Conservation (phyloP, 345 rosid species). For the Brassica rapa region DNA sequence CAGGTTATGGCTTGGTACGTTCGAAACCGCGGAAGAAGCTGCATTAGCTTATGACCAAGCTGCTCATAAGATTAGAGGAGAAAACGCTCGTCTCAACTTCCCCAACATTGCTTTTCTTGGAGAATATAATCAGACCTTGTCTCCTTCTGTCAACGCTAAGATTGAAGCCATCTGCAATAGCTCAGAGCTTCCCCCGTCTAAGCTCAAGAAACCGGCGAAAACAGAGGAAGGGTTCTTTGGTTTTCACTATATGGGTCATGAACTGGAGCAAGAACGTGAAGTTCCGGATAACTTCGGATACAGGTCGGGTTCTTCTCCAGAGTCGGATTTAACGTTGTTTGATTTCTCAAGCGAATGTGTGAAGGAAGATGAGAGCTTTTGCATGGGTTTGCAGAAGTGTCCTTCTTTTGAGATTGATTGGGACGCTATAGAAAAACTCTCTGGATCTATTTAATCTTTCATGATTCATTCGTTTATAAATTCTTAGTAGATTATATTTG, state of each 20-base stretch:
- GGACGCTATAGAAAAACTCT: slow-evolving; percentile 57
- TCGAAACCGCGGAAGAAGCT: slow-evolving; percentile 82
- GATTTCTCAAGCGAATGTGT: slow-evolving; percentile 35
- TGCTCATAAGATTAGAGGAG: slow-evolving; percentile 79
- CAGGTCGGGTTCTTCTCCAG: slow-evolving; percentile 38
- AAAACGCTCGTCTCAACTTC: slow-evolving; percentile 82
- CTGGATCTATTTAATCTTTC: slow-evolving; percentile 35
- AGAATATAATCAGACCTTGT: slow-evolving; percentile 59
- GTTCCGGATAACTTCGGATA: slow-evolving; percentile 9
- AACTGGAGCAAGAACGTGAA: slow-evolving; percentile 26
- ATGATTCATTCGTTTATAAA: neutral
- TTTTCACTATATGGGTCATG: slow-evolving; percentile 29
- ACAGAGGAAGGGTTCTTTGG: slow-evolving; percentile 23
- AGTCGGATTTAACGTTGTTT: slow-evolving; percentile 30
- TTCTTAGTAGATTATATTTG: neutral
- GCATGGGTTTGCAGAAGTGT: slow-evolving; percentile 54
- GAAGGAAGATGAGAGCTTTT: slow-evolving; percentile 47
- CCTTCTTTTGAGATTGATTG: slow-evolving; percentile 91
- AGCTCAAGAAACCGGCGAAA: slow-evolving; percentile 46
- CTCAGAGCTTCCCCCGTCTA: slow-evolving; percentile 32
- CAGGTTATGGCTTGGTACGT: slow-evolving; percentile 96
- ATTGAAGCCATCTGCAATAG: slow-evolving; percentile 67
- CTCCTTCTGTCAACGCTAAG: slow-evolving; percentile 76
- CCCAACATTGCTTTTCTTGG: slow-evolving; percentile 51
- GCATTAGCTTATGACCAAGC: slow-evolving; percentile 93